Conservation (phyloP, 305 asterid genomes). For the Fraxinus greggii region DNA sequence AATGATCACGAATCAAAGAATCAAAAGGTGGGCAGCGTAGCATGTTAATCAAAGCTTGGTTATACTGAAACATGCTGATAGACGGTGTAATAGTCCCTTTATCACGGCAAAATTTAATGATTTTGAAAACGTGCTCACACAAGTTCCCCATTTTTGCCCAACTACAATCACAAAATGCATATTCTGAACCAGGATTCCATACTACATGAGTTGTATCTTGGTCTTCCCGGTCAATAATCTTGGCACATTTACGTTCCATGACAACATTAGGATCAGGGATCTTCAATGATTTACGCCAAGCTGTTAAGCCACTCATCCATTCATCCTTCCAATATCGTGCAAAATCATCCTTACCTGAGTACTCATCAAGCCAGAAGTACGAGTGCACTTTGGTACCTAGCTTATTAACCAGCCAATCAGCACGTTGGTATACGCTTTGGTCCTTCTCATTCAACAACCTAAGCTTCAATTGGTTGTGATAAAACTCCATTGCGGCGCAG, state of each 20-base stretch:
- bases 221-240: constrained; percentile 50
- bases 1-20: constrained; percentile 82
- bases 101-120: constrained; percentile 59
- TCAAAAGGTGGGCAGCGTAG: constrained; percentile 60
- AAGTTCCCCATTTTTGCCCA: constrained; percentile 78
- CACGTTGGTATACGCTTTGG: constrained; percentile 55
- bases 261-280: constrained; percentile 66
- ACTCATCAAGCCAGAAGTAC: constrained; percentile 93
- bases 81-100: constrained; percentile 54
- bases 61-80: constrained; percentile 64
- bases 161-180: constrained; percentile 73
- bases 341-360: constrained; percentile 69
- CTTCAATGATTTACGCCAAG: constrained; percentile 66
- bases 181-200: constrained; percentile 79
- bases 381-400: constrained; percentile 81
- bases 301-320: constrained; percentile 83
- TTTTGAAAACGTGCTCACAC: constrained; percentile 76
- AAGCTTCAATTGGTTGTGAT: constrained; percentile 74
- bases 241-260: constrained; percentile 56
- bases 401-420: constrained; percentile 89
- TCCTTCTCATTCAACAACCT: constrained; percentile 73
- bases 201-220: constrained; percentile 40
- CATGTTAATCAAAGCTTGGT: constrained; percentile 66
- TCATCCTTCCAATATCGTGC: constrained; percentile 83
- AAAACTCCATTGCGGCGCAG: constrained; percentile 78